Evolutionary conservation across 345 rosid species (phyloP), one percentile per base, ranked within the genome.

Genomic region (Syzygium grande): DNA sequence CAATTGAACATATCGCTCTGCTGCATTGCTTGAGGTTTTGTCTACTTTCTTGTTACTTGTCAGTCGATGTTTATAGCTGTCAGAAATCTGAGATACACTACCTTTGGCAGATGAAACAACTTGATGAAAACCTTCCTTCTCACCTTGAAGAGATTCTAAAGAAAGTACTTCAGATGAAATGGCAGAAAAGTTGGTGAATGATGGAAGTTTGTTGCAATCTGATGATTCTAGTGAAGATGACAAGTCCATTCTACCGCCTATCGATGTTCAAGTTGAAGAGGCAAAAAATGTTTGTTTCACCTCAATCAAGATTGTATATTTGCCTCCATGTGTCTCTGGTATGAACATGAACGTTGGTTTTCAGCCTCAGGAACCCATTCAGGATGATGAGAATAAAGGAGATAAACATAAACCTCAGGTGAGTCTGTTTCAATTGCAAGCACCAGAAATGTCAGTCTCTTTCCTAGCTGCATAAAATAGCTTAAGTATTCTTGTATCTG

Each of bases 81-180:
- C 51, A 6, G 2, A 63, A 63, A 15, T 84, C 21, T 43, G 10
- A 30, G 46, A 19, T 41, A 1, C 25, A 83, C 80, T n/a, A 43
- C 55, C 1, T 87, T 77, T 38, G n/a, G 80, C 90, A 97, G 99
- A 89, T 91, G 88, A 96, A 93, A 90, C 91, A 95, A 92, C 93
- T 96, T 84, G 95, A 94, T 87, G 96, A 90, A 86, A 89, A 94
- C 90, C 94, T 95, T 87, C 94, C 95, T 38, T 90, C 91, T 53
- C 92, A 94, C 59, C 89, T 96, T 55, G 96, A 94, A 86, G 97
- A 95, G 89, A 88, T 92, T 85, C 89, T 96, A 86, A 88, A 34
- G 87, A 86, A 88, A 90, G 88, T 85, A 61, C 86, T 73, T 84
- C 87, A 80, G 55, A 87, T 88, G 91, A 89, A 87, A 84, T 83